These are phyloP conservation scores for Aethionema arabicum DNA, from an alignment of 345 rosid species.

Conservation along the genomic window DNA sequence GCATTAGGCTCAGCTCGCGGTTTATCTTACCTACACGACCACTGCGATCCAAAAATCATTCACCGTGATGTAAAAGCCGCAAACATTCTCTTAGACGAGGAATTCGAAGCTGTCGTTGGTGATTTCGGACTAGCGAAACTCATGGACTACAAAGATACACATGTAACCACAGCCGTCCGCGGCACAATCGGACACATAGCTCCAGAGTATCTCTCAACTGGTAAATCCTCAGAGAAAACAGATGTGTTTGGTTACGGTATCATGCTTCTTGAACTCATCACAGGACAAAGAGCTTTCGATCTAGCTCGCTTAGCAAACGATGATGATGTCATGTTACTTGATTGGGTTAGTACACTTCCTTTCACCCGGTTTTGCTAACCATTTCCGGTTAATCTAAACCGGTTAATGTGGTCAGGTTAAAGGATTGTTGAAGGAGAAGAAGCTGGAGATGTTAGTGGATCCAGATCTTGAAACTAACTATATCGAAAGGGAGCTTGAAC, in stretches of 20 bases:
- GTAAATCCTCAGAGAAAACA: constrained; percentile 96
- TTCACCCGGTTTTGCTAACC: background rate
- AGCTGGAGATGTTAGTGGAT: constrained; percentile 89
- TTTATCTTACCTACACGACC: constrained; percentile 92
- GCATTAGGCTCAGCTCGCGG: constrained; percentile 97
- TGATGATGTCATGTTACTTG: constrained; percentile 95
- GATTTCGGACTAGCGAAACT: constrained; percentile 95
- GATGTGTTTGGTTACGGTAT: constrained; percentile 96
- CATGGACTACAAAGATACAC: constrained; percentile 99
- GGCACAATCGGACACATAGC: constrained; percentile 98
- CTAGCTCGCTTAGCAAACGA: constrained; percentile 97
- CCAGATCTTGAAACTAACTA: constrained; percentile 84
- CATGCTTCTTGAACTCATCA: constrained; percentile 92
- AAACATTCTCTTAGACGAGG: constrained; percentile 89
- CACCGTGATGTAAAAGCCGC: constrained; percentile 99
- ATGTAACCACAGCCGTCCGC: constrained; percentile 95
- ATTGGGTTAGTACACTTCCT: constrained; percentile 63
- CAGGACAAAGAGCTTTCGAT: constrained; percentile 97
- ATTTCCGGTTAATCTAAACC: background rate
- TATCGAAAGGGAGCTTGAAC: constrained; percentile 77
- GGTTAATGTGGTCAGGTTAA: constrained; percentile 56
- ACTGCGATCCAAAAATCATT: constrained; percentile 96
- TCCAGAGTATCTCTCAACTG: constrained; percentile 93
- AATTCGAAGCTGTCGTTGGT: constrained; percentile 97
- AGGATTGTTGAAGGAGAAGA: constrained; percentile 92